Percentiles rank a stretch among this genome's conserved stretches.
Evolutionary conservation across 108 stramenopile genomes (phyloP).

Genomic region (Stephanodiscus triporus): DNA sequence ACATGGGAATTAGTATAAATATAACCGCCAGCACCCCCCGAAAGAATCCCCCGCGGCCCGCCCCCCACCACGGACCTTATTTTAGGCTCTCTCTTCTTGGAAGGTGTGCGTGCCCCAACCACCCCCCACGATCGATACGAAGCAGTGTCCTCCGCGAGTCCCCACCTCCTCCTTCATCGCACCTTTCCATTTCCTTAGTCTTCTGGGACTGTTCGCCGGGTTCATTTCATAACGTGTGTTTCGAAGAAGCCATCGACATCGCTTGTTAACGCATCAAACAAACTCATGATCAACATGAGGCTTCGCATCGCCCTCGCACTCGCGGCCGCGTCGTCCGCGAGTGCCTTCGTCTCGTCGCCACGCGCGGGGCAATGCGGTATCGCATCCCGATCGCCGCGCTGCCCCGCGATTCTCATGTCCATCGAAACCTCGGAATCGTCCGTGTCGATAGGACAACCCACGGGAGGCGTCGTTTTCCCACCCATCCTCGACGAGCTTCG

Average conservation of each 20-base stretch:
- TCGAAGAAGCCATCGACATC: background rate
- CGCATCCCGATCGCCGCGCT: background rate
- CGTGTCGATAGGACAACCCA: slow-evolving; percentile 1
- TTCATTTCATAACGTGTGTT: background rate
- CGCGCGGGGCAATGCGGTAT: background rate
- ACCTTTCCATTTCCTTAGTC: too few relatives aligned
- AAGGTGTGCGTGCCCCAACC: too few relatives aligned
- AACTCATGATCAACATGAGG: background rate
- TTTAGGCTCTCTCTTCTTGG: too few relatives aligned
- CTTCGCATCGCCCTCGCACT: background rate
- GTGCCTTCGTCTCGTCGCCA: background rate
- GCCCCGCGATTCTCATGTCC: slow-evolving; percentile 17
- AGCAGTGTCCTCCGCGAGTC: too few relatives aligned
- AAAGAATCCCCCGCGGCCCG: too few relatives aligned
- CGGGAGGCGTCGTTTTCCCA: slow-evolving; percentile 3
- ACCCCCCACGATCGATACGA: too few relatives aligned
- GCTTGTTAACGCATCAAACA: too few relatives aligned
- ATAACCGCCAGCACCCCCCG: too few relatives aligned
- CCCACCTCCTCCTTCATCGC: too few relatives aligned
- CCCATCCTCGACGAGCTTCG: slow-evolving; percentile 71
- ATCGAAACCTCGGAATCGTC: slow-evolving; percentile 15
- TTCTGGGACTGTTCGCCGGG: too few relatives aligned
- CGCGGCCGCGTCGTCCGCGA: background rate
- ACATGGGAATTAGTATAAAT: too few relatives aligned
- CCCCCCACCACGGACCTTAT: too few relatives aligned